phyloP scores from a whole-genome alignment of 2,329 filamentous ascomycete genomes.

The Cladosporium sp. region DNA sequence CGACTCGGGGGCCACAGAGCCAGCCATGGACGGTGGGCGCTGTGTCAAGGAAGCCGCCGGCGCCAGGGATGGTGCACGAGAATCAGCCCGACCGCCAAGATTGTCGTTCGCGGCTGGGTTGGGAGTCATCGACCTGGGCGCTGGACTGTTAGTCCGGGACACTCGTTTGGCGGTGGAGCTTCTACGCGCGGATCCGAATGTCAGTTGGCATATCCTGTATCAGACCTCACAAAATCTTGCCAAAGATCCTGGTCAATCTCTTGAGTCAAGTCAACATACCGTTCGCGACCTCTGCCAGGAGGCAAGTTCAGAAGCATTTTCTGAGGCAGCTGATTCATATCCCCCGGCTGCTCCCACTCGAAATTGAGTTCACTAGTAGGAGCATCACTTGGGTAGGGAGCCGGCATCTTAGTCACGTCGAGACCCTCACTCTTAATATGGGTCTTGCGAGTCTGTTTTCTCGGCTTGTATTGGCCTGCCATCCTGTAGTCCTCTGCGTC shows the following conservation, averaged over 20 bases:
- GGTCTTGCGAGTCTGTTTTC: constrained; percentile 17
- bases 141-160: constrained; percentile 6
- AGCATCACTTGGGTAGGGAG: constrained; percentile 11
- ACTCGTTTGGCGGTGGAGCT: constrained; percentile 5
- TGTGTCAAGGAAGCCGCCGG: background rate
- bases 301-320: constrained; percentile 19
- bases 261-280: constrained; percentile 23
- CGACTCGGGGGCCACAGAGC: constrained; percentile 9
- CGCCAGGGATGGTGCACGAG: constrained; percentile 1
- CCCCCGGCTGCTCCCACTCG: constrained; percentile 18
- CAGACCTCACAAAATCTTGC: background rate
- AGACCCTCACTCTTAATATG: constrained; percentile 25
- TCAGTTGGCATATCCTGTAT: background rate
- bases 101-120: background rate
- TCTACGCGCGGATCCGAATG: background rate
- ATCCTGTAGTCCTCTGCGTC: constrained; percentile 34
- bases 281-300: constrained; percentile 15
- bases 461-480: constrained; percentile 28
- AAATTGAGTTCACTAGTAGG: constrained; percentile 17
- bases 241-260: constrained; percentile 8
- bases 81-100: background rate
- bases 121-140: constrained; percentile 4
- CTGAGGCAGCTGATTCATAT: constrained; percentile 22
- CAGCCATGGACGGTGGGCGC: background rate
- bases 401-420: constrained; percentile 8